phyloP scores from a whole-genome alignment of 2,329 filamentous ascomycete species.

The Colletotrichum phormii region DNA sequence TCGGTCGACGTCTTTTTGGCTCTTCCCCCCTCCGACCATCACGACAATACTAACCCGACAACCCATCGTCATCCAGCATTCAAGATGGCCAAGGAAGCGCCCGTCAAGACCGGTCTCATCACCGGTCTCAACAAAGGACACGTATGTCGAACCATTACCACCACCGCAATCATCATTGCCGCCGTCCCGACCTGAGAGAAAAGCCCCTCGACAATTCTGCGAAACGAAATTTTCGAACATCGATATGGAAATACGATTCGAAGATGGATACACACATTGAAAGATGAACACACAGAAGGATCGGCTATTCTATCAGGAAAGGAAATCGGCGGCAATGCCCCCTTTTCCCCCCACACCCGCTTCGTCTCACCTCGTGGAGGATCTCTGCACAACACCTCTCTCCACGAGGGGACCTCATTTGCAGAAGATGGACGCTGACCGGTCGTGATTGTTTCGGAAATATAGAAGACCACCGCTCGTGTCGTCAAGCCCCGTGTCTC shows the following conservation, averaged over 20 bases:
- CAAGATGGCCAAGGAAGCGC: conserved; percentile 70
- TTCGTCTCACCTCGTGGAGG: conserved; percentile 79
- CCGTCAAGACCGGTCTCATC: conserved; percentile 68
- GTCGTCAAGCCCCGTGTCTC: conserved; percentile 83
- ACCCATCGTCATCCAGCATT: conserved; percentile 45
- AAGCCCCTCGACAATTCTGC: not conserved
- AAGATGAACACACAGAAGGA: not conserved
- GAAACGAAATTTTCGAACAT: conserved; percentile 1
- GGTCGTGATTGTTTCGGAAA: conserved; percentile 47
- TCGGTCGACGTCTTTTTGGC: not conserved
- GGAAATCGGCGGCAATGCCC: not conserved
- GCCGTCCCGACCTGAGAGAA: conserved; percentile 21
- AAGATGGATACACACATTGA: not conserved
- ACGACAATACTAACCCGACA: conserved; percentile 42
- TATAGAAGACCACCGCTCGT: conserved; percentile 85
- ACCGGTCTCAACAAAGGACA: conserved; percentile 73
- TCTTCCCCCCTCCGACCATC: conserved; percentile 41
- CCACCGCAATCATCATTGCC: not conserved
- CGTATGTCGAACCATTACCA: conserved; percentile 62
- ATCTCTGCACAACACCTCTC: conserved; percentile 66
- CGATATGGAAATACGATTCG: not conserved
- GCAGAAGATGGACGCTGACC: conserved; percentile 75
- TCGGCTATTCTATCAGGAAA: not conserved
- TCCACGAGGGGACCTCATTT: conserved; percentile 43
- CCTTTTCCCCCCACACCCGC: conserved; percentile 3